Evolutionary conservation across 495 filamentous ascomycete species (phyloP).

Genomic region (Chlorociboria aeruginascens): DNA sequence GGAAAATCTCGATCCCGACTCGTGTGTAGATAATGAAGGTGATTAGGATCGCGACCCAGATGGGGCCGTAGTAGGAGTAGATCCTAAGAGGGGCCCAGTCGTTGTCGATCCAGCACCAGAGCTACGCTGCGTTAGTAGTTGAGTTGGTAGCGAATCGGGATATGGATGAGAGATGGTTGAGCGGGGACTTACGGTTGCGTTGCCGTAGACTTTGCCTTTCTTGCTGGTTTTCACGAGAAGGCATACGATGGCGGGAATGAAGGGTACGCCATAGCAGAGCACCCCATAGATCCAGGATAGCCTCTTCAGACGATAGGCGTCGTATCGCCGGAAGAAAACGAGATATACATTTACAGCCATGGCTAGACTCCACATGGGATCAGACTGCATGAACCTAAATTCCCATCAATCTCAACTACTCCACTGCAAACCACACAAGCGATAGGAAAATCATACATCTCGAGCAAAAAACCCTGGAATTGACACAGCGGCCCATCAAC

Average conservation of each 20-base stretch:
- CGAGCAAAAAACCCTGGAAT: conserved; percentile 65
- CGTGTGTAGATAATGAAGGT: conserved; percentile 61
- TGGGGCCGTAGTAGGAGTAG: conserved; percentile 66
- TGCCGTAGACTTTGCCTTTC: conserved; percentile 52
- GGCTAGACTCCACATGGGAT: conserved; percentile 50
- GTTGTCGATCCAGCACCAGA: conserved; percentile 79
- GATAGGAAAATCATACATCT: conserved; percentile 30
- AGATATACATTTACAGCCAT: conserved; percentile 85
- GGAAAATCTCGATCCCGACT: conserved; percentile 39
- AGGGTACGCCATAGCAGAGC: conserved; percentile 64
- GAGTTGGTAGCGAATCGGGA: neutral
- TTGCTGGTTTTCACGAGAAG: conserved; percentile 41
- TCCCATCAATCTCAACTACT: conserved; percentile 4
- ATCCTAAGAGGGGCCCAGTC: conserved; percentile 63
- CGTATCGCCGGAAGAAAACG: conserved; percentile 65
- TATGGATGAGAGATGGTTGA: neutral
- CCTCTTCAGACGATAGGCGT: conserved; percentile 47
- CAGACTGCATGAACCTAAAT: conserved; percentile 44
- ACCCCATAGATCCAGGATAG: conserved; percentile 60
- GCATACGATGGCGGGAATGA: conserved; percentile 55
- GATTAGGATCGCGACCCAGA: conserved; percentile 67
- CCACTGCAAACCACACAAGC: conserved; percentile 27
- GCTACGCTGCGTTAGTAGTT: conserved; percentile 19
- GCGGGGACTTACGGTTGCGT: conserved; percentile 38
- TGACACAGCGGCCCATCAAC: conserved; percentile 48